These are phyloP conservation scores for Schwanniomyces etchellsii DNA, from an alignment of 1,139 yeast genomes.

Conservation along the genomic window DNA sequence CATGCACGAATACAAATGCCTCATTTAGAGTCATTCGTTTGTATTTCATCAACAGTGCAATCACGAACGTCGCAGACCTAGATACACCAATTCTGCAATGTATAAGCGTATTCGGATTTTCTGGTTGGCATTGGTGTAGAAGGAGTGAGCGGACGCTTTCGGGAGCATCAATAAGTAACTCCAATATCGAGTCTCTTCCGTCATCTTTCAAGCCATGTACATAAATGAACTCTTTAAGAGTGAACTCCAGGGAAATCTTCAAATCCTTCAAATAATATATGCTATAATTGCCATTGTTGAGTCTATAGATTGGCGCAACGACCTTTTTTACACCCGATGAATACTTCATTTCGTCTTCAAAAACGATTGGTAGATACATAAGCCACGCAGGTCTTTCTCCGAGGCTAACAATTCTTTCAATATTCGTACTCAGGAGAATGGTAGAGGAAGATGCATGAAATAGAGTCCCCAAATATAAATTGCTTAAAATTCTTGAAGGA, in stretches of 20 bases:
- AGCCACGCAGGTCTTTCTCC: slow-evolving; percentile 37
- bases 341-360: slow-evolving; percentile 15
- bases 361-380: slow-evolving; percentile 11
- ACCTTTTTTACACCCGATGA: slow-evolving; percentile 4
- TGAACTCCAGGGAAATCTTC: slow-evolving; percentile 12
- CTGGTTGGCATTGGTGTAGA: slow-evolving; percentile 17
- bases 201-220: slow-evolving; percentile 36
- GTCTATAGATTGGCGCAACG: slow-evolving; percentile 21
- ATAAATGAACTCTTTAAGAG: slow-evolving; percentile 22
- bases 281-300: slow-evolving; percentile 18
- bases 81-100: slow-evolving; percentile 94
- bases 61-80: slow-evolving; percentile 82
- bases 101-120: slow-evolving; percentile 51
- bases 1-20: slow-evolving; percentile 78
- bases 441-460: slow-evolving; percentile 31
- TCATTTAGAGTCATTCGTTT: slow-evolving; percentile 58
- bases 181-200: slow-evolving; percentile 32
- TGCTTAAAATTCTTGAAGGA: slow-evolving; percentile 27
- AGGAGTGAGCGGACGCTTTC: slow-evolving; percentile 24
- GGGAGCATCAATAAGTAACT: slow-evolving; percentile 28
- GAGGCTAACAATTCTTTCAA: slow-evolving; percentile 26
- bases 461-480: slow-evolving; percentile 30
- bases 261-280: slow-evolving; percentile 24
- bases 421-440: slow-evolving; percentile 18
- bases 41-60: slow-evolving; percentile 83